phyloP scores from a whole-genome alignment of 169 alveolate species.

The Neospora caninum region DNA sequence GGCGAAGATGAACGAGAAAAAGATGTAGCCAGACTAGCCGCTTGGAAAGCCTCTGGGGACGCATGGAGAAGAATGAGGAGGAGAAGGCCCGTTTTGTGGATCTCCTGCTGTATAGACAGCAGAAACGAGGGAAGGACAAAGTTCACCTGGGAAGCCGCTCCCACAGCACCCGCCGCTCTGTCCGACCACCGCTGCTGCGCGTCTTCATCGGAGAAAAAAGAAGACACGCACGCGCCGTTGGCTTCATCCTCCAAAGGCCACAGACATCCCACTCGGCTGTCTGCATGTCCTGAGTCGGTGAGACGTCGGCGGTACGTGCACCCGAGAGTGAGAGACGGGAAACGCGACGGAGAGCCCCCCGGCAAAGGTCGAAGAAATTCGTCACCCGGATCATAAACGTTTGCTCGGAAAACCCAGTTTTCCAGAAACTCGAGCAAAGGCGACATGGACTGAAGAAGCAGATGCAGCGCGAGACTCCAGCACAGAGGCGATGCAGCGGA shows the following conservation, averaged over 20 bases:
- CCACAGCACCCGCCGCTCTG: neutral
- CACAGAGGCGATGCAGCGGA: neutral
- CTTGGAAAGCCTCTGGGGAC: neutral
- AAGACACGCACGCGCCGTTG: neutral
- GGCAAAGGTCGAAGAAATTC: neutral
- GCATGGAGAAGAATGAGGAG: constrained; percentile 20
- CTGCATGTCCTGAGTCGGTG: neutral
- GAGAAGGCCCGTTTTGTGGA: constrained; percentile 14
- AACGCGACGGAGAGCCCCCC: neutral
- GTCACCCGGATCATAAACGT: neutral
- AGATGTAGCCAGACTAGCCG: neutral
- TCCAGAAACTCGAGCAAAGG: constrained; percentile 15
- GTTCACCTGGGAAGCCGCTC: neutral
- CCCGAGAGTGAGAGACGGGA: neutral
- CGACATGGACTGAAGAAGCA: neutral
- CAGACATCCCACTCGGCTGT: neutral
- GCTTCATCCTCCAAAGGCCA: no score
- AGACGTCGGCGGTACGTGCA: neutral
- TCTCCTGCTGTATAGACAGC: constrained; percentile 3
- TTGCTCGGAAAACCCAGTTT: neutral
- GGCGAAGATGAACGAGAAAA: neutral
- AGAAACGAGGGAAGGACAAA: constrained; percentile 3
- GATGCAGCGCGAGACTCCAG: neutral
- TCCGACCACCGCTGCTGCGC: neutral
- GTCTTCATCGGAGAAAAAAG: neutral